Percentiles rank a stretch among this genome's conserved stretches.
Conservation (phyloP, 768 basidiomycete species). For the Phaeotremella skinneri region DNA sequence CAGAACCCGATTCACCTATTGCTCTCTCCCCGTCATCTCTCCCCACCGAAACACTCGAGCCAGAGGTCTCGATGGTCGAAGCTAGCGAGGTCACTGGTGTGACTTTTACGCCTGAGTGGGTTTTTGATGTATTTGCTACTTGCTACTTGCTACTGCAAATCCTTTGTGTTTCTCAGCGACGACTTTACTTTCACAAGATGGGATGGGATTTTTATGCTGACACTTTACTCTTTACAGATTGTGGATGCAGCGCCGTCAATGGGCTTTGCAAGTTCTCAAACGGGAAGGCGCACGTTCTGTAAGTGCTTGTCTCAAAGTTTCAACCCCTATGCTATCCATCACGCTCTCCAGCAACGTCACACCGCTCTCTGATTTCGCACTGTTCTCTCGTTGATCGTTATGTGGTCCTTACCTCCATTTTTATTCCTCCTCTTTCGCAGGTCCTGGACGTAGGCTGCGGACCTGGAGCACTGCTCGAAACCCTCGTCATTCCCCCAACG, state of each 20-base stretch:
- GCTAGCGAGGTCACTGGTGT: constrained; percentile 46
- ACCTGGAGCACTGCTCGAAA: constrained; percentile 45
- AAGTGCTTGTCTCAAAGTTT: constrained; percentile 12
- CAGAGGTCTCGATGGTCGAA: constrained; percentile 49
- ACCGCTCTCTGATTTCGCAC: too few species aligned
- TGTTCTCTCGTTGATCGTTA: too few species aligned
- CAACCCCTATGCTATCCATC: neutral
- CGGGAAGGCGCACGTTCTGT: constrained; percentile 44
- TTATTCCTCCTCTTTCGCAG: constrained; percentile 14
- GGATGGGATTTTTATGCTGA: neutral
- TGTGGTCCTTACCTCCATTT: too few species aligned
- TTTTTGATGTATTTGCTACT: neutral
- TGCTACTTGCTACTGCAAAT: too few species aligned
- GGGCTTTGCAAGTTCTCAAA: constrained; percentile 48
- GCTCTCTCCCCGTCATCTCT: constrained; percentile 28
- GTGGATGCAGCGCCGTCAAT: constrained; percentile 47
- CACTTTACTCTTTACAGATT: constrained; percentile 20
- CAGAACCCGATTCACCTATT: constrained; percentile 13
- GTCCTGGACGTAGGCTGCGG: constrained; percentile 53
- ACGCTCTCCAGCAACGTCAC: too few species aligned
- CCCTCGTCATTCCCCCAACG: constrained; percentile 43
- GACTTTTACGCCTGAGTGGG: constrained; percentile 47
- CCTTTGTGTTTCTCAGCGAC: neutral
- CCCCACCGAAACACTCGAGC: constrained; percentile 14
- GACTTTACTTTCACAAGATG: neutral